phyloP scores from a whole-genome alignment of 1,284 basidiomycete genomes.

The Cutaneotrichosporon cyanovorans region DNA sequence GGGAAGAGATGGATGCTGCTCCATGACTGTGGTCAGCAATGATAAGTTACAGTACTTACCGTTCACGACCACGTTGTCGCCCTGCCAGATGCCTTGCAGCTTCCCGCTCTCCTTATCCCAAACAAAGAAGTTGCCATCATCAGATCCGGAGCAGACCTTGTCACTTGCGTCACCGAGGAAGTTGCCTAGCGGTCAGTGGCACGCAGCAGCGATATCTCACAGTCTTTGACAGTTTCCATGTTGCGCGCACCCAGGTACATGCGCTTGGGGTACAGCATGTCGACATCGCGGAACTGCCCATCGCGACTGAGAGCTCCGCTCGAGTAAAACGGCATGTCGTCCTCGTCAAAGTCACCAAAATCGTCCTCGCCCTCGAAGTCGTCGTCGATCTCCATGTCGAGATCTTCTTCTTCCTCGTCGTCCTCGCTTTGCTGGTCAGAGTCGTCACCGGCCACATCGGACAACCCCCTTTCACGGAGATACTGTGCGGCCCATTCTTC shows the following conservation, averaged over 20 bases:
- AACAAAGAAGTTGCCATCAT: constrained; percentile 68
- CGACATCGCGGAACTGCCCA: constrained; percentile 42
- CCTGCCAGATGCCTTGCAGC: constrained; percentile 71
- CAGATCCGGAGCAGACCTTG: constrained; percentile 76
- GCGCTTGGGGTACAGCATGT: constrained; percentile 61
- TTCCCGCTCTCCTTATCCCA: constrained; percentile 66
- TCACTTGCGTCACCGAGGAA: constrained; percentile 72
- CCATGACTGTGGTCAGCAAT: constrained; percentile 50
- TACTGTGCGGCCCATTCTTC: too few species aligned
- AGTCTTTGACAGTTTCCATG: constrained; percentile 82
- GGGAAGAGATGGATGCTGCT: constrained; percentile 71
- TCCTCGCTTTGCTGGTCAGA: neutral
- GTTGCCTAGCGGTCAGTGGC: constrained; percentile 57
- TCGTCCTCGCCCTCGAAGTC: constrained; percentile 28
- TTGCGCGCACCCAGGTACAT: constrained; percentile 71
- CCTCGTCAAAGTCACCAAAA: constrained; percentile 28
- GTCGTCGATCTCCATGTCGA: constrained; percentile 8
- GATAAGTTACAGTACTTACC: constrained; percentile 20
- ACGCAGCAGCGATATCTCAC: constrained; percentile 47
- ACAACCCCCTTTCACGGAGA: too few species aligned
- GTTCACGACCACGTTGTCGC: constrained; percentile 75
- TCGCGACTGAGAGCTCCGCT: constrained; percentile 12
- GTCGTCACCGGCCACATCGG: too few species aligned
- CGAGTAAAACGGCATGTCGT: constrained; percentile 12
- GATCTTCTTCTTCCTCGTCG: neutral